Base-by-base conservation (phyloP, 768 basidiomycete genomes). In the Pholiota conissans region DNA sequence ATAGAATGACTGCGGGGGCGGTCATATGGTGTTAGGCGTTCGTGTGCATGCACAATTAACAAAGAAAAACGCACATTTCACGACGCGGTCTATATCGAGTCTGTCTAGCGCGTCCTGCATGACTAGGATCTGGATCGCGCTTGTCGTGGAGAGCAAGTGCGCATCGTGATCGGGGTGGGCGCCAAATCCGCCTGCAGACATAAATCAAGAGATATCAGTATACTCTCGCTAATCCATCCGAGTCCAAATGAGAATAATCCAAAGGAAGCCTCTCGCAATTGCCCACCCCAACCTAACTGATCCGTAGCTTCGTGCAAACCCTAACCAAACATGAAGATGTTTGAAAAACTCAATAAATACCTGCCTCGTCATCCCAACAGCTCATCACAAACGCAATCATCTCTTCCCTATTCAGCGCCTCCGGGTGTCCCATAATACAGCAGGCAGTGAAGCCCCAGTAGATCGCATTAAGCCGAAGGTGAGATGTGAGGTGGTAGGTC, bases 391-490 rank as follows among this genome's bases (percentile, higher is more conserved):
- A 98, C 2, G 80, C 80, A 28, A 98, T 82, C 82, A 91, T 91
- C 61, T 93, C 93, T 24, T 93, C 85, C 37, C 87, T 75, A 63
- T 90, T 82, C 51, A 99, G 76, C 0, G 93, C 93, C 49, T 95
- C 89, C 54, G 84, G 76, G 45, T 81, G 82, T 1, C 81, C 84
- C 87, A 98, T 90, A 46, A 94, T 77, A 34, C 82, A 90, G 2
- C 96, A 75, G 0, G 97, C 94, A 0, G 90, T 93, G 37, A 95
- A 76, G 7, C 94, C 97, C 97, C 97, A 99, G 72, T 97, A 99
- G 7, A 98, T 79, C 2, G 95, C 96, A 71, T 98, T 98, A 73
- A 99, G 78, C 6, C 96, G 90, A 6, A 98, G 82, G 72, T 99
- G 97, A 11, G 94, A 80, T 0, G 95, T 95, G 18, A 96, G 79